Evolutionary conservation across 768 basidiomycete species (phyloP).

Genomic region (Mycena haematopus): DNA sequence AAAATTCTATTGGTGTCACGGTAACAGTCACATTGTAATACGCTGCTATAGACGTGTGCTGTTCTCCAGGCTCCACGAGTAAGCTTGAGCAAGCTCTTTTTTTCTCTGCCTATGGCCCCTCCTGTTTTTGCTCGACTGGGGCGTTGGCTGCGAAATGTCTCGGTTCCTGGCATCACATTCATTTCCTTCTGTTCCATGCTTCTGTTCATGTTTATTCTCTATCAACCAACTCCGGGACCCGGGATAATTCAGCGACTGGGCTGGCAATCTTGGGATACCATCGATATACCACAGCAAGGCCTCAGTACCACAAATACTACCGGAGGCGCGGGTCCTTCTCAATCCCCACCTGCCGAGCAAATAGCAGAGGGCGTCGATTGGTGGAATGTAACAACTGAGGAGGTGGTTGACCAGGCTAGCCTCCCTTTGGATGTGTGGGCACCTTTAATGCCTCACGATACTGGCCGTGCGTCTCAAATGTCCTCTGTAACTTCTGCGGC

Average conservation of each 20-base stretch:
- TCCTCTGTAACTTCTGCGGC: neutral
- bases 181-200: slow-evolving; percentile 75
- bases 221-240: slow-evolving; percentile 78
- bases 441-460: slow-evolving; percentile 76
- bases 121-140: slow-evolving; percentile 36
- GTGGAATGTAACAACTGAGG: slow-evolving; percentile 66
- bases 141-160: slow-evolving; percentile 45
- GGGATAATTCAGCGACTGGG: slow-evolving; percentile 76
- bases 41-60: neutral
- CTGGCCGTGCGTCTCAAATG: slow-evolving; percentile 62
- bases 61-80: neutral
- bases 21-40: neutral
- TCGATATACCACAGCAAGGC: slow-evolving; percentile 42
- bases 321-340: slow-evolving; percentile 21
- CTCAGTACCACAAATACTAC: slow-evolving; percentile 27
- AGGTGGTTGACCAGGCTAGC: slow-evolving; percentile 63
- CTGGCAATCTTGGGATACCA: slow-evolving; percentile 88
- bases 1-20: neutral
- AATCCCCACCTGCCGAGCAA: slow-evolving; percentile 14
- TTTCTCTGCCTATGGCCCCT: slow-evolving; percentile 14
- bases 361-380: slow-evolving; percentile 57
- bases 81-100: neutral
- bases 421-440: slow-evolving; percentile 84
- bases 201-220: slow-evolving; percentile 79
- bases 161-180: slow-evolving; percentile 64